phyloP scores from a whole-genome alignment of 2,329 filamentous ascomycete genomes.

The Ilyonectria destructans region DNA sequence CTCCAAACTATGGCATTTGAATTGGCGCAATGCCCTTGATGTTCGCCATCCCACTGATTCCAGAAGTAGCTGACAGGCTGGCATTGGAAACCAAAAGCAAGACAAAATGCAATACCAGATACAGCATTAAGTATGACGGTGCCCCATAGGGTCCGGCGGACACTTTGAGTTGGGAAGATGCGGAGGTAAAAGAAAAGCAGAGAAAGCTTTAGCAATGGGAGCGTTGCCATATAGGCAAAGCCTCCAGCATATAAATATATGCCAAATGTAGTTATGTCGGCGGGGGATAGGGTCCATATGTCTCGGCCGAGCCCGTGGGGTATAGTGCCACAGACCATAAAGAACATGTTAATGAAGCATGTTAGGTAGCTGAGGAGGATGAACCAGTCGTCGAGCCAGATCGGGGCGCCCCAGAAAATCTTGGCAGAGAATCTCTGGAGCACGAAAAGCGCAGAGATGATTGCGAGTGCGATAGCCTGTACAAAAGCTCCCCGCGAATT shows the following conservation, averaged over 20 bases:
- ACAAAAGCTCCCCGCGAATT: conserved; percentile 50
- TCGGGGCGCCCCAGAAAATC: conserved; percentile 52
- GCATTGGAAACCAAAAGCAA: conserved; percentile 67
- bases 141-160: conserved; percentile 60
- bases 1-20: conserved; percentile 67
- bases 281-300: conserved; percentile 64
- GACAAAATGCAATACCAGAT: conserved; percentile 60
- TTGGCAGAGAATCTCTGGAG: conserved; percentile 59
- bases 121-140: conserved; percentile 58
- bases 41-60: conserved; percentile 66
- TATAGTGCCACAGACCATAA: conserved; percentile 51
- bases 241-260: conserved; percentile 63
- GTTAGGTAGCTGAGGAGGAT: conserved; percentile 48
- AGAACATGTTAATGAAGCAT: conserved; percentile 52
- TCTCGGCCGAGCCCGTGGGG: conserved; percentile 65
- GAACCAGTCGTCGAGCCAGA: conserved; percentile 59
- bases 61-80: conserved; percentile 68
- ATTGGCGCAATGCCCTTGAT: conserved; percentile 65
- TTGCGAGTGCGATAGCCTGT: conserved; percentile 53
- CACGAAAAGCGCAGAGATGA: conserved; percentile 59
- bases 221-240: conserved; percentile 62
- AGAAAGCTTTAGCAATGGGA: conserved; percentile 54
- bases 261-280: conserved; percentile 61
- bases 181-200: conserved; percentile 69
- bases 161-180: conserved; percentile 63